Evolutionary conservation across 371 early-diverging fungal species (phyloP).

Genomic region (Amoeboradix gromovi): DNA sequence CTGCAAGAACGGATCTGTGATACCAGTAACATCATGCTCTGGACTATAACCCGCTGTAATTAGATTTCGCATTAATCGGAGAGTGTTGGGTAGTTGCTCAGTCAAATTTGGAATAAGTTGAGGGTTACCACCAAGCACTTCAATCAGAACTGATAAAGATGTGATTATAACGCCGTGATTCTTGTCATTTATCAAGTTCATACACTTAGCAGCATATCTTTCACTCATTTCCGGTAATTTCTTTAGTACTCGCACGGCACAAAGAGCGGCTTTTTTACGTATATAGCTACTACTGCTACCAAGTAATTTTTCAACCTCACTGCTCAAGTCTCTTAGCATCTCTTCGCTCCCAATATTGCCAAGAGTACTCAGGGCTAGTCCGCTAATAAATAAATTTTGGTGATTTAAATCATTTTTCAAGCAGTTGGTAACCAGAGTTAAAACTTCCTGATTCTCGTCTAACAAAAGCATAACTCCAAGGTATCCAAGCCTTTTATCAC

Average conservation of each 20-base stretch:
- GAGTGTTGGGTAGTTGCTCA: slow-evolving; percentile 45
- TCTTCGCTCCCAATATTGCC: slow-evolving; percentile 78
- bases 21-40: slow-evolving; percentile 82
- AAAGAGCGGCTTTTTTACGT: slow-evolving; percentile 82
- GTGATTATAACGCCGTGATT: slow-evolving; percentile 82
- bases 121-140: slow-evolving; percentile 44
- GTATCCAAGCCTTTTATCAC: slow-evolving; percentile 85
- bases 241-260: slow-evolving; percentile 59
- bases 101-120: slow-evolving; percentile 2
- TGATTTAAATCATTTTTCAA: slow-evolving; percentile 86
- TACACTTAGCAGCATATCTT: slow-evolving; percentile 39
- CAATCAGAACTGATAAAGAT: slow-evolving; percentile 58
- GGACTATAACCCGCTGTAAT: slow-evolving; percentile 60
- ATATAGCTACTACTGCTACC: slow-evolving; percentile 68
- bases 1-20: slow-evolving; percentile 87
- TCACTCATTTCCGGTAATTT: slow-evolving; percentile 73
- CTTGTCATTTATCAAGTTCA: slow-evolving; percentile 50
- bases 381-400: slow-evolving; percentile 71
- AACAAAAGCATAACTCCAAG: slow-evolving; percentile 79
- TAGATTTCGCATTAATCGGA: slow-evolving; percentile 56
- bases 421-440: slow-evolving; percentile 83
- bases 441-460: slow-evolving; percentile 80
- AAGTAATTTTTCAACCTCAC: slow-evolving; percentile 70
- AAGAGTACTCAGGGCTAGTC: slow-evolving; percentile 73
- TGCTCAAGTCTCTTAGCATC: slow-evolving; percentile 73